phyloP scores from a whole-genome alignment of 2,329 filamentous ascomycete species.

The Fusarium camptoceras region DNA sequence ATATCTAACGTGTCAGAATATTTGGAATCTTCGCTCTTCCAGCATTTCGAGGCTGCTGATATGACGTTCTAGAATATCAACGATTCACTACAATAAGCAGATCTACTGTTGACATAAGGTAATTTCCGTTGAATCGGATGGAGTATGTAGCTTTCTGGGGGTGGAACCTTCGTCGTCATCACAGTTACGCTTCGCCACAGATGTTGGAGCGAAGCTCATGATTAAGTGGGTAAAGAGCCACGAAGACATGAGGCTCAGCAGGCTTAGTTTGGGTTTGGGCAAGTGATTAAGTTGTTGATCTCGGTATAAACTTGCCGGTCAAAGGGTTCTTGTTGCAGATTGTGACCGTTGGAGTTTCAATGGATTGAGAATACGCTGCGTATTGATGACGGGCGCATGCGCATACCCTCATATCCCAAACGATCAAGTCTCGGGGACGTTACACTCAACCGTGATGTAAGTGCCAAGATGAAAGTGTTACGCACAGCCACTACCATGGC shows the following conservation, averaged over 20 bases:
- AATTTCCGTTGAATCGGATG: not conserved
- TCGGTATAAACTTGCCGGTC: constrained; percentile 5
- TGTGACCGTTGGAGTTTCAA: not conserved
- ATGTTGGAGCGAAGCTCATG: constrained; percentile 22
- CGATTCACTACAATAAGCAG: not conserved
- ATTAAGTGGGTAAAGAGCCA: constrained; percentile 8
- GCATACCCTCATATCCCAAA: not conserved
- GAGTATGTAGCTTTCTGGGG: not conserved
- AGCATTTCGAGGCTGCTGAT: not conserved
- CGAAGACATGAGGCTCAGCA: constrained; percentile 36
- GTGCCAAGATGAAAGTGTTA: constrained; percentile 26
- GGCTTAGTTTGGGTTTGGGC: constrained; percentile 1
- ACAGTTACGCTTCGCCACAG: constrained; percentile 8
- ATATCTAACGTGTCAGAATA: not conserved
- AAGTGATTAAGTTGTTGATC: constrained; percentile 4
- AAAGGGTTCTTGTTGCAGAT: not conserved
- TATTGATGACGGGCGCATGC: constrained; percentile 17
- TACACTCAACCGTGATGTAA: constrained; percentile 24
- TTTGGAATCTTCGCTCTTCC: constrained; percentile 4
- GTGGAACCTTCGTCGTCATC: constrained; percentile 28
- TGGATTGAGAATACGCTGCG: constrained; percentile 16
- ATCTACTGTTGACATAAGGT: not conserved
- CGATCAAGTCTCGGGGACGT: not conserved
- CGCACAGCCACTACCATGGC: constrained; percentile 32
- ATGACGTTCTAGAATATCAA: constrained; percentile 20